A percentile compares a stretch with the other conserved stretches of the same genome.
phyloP scores from a whole-genome alignment of 257 asterid species.

The Nicotiana obtusifolia region DNA sequence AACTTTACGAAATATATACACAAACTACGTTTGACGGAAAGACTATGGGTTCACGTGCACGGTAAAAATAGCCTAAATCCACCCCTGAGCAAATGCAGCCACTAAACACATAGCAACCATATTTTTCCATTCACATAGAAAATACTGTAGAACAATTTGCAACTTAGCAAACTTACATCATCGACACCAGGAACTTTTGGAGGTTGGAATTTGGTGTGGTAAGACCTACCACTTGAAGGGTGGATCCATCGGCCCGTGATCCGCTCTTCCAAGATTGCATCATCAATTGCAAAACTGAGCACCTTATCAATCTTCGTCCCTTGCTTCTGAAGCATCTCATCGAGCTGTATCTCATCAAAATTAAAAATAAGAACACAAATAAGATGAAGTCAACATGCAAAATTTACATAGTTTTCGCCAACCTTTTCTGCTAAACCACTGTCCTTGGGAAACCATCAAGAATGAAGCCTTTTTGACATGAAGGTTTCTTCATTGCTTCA shows the following conservation, averaged over 20 bases:
- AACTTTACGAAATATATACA: too few species aligned
- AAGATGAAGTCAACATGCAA: background rate
- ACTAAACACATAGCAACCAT: background rate
- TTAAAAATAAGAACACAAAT: background rate
- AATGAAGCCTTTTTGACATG: conserved; percentile 90
- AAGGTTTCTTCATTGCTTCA: conserved; percentile 87
- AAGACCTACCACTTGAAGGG: conserved; percentile 87
- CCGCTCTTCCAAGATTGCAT: conserved; percentile 90
- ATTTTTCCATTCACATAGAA: background rate
- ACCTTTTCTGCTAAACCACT: conserved; percentile 92
- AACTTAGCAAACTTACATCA: conserved; percentile 46
- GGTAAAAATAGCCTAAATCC: too few species aligned
- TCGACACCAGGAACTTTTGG: conserved; percentile 74
- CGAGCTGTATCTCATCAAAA: conserved; percentile 48
- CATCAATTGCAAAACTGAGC: conserved; percentile 91
- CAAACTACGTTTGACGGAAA: too few species aligned
- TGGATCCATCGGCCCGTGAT: conserved; percentile 99
- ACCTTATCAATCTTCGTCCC: conserved; percentile 86
- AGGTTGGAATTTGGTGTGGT: conserved; percentile 83
- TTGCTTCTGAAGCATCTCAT: conserved; percentile 83
- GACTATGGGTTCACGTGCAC: too few species aligned
- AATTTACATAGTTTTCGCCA: background rate
- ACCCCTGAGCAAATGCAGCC: background rate
- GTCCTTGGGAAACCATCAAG: conserved; percentile 99
- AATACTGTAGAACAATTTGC: background rate